These are phyloP conservation scores for Sanguinoderma infundibulare DNA, from an alignment of 1,284 basidiomycete species.

Conservation along the genomic window DNA sequence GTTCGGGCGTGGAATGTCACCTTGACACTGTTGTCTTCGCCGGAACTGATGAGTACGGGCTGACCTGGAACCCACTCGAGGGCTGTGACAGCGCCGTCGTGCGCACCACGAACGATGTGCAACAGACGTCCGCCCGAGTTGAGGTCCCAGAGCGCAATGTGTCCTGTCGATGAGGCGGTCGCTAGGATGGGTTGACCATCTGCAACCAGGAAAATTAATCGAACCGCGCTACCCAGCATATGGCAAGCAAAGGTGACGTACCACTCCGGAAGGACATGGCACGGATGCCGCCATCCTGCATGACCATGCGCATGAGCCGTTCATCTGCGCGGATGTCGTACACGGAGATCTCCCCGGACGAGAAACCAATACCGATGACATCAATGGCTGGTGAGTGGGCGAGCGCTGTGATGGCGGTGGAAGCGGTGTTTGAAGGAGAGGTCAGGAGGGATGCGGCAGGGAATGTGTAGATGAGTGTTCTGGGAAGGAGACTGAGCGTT, in stretches of 20 bases:
- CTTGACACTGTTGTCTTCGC: conserved; percentile 94
- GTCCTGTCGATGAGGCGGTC: conserved; percentile 84
- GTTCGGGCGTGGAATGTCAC: conserved; percentile 43
- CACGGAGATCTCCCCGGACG: conserved; percentile 86
- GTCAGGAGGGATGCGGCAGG: conserved; percentile 53
- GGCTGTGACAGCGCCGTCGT: conserved; percentile 81
- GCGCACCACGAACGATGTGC: conserved; percentile 85
- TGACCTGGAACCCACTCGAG: conserved; percentile 92
- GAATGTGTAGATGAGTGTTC: conserved; percentile 72
- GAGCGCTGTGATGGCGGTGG: conserved; percentile 73
- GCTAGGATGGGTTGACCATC: conserved; percentile 90
- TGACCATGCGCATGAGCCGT: conserved; percentile 84
- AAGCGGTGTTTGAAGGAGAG: conserved; percentile 41
- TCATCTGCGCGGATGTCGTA: conserved; percentile 93
- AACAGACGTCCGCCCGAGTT: conserved; percentile 81
- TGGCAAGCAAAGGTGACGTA: conserved; percentile 39
- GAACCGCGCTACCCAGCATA: not conserved
- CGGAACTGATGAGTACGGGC: conserved; percentile 85
- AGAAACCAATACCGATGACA: conserved; percentile 90
- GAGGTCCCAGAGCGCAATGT: conserved; percentile 91
- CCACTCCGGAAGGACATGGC: conserved; percentile 89
- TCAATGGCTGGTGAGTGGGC: conserved; percentile 96
- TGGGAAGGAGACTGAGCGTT: conserved; percentile 32
- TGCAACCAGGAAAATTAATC: conserved; percentile 32
- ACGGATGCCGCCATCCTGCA: conserved; percentile 81